These are phyloP conservation scores for Phytophthora constricta DNA, from an alignment of 352 stramenopile species.

Conservation along the genomic window DNA sequence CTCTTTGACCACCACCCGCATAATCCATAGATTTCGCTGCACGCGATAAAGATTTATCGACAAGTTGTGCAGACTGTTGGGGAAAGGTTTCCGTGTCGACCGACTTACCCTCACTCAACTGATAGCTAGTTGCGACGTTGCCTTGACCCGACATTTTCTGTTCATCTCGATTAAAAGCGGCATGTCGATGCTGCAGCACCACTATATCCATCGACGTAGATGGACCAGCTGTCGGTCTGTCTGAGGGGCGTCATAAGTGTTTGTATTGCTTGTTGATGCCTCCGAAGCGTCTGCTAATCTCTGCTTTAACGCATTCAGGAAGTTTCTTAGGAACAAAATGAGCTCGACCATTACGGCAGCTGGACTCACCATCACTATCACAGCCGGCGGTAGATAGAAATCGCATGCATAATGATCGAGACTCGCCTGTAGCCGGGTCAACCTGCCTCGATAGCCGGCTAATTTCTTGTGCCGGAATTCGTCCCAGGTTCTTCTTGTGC, in stretches of 20 bases:
- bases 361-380: not conserved
- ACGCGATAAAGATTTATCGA: not conserved
- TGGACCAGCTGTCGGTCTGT: no score
- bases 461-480: not conserved
- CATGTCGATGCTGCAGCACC: no score
- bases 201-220: not conserved
- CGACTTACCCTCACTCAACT: not conserved
- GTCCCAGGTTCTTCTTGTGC: not conserved
- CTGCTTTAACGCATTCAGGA: not conserved
- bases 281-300: not conserved
- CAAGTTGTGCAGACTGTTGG: not conserved
- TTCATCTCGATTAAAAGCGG: not conserved
- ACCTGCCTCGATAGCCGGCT: not conserved
- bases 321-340: constrained; percentile 5
- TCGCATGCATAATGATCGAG: constrained; percentile 4
- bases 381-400: not conserved
- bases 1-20: not conserved
- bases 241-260: not conserved
- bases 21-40: not conserved
- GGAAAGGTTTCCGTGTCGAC: not conserved
- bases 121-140: no score
- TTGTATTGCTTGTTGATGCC: not conserved
- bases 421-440: not conserved
- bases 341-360: not conserved
- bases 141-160: not conserved